Evolutionary conservation across 2,329 filamentous ascomycete species (phyloP).

Genomic region (Zasmidium angulare): DNA sequence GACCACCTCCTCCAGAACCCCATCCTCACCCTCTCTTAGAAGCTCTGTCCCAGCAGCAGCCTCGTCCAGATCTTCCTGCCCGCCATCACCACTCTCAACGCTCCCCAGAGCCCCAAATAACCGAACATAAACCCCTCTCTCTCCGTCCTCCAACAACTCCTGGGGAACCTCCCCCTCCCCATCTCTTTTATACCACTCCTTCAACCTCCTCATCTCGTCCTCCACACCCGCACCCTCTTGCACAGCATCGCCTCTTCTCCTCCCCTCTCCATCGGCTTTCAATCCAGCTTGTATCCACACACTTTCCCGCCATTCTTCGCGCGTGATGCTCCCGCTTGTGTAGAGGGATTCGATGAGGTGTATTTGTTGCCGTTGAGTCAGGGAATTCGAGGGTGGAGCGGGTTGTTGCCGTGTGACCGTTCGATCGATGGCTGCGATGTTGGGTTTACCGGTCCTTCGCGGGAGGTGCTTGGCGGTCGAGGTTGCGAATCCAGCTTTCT

Average conservation of each 20-base stretch:
- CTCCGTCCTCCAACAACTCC: conserved; percentile 66
- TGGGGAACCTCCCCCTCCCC: conserved; percentile 68
- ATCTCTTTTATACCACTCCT: conserved; percentile 20
- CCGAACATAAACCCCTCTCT: conserved; percentile 73
- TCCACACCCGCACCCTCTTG: conserved; percentile 5
- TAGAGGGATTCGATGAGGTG: conserved; percentile 19
- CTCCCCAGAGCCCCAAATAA: conserved; percentile 70
- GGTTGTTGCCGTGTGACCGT: no score
- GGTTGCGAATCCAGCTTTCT: neutral
- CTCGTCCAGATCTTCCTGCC: conserved; percentile 39
- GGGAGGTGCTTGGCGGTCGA: no score
- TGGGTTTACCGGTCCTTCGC: no score
- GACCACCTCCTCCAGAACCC: conserved; percentile 60
- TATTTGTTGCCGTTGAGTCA: conserved; percentile 18
- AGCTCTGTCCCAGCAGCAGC: conserved; percentile 40
- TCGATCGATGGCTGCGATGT: no score
- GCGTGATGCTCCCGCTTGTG: conserved; percentile 16
- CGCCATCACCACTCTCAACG: conserved; percentile 30
- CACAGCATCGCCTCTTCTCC: neutral
- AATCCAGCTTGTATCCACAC: conserved; percentile 18
- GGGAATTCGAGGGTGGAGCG: no score
- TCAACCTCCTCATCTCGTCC: conserved; percentile 14
- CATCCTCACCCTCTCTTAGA: conserved; percentile 50
- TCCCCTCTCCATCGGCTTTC: neutral
- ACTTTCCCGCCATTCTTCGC: conserved; percentile 22